phyloP scores from a whole-genome alignment of 208 protist species.

The Leishmania guyanensis region DNA sequence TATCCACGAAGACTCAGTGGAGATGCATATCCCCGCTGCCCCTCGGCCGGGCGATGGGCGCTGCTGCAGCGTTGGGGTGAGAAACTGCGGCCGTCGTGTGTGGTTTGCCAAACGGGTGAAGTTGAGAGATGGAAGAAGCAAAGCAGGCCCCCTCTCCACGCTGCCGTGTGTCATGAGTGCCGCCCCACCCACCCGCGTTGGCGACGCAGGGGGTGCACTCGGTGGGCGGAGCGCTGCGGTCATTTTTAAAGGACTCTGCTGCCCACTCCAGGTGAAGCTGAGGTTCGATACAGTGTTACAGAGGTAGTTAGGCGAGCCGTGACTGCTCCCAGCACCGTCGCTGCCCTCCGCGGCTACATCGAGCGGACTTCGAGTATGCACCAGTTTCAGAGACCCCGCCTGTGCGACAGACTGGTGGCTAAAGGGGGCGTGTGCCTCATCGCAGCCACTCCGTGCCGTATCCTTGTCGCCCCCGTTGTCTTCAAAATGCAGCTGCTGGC shows the following conservation, averaged over 20 bases:
- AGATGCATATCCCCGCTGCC: slow-evolving; percentile 1
- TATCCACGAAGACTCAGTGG: slow-evolving; percentile 10
- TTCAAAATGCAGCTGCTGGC: background rate
- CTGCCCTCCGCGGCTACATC: background rate
- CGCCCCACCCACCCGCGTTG: background rate
- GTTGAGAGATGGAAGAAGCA: background rate
- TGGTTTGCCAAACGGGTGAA: background rate
- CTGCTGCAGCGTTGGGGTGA: background rate
- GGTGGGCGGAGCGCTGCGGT: background rate
- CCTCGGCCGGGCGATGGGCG: background rate
- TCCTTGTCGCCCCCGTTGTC: background rate
- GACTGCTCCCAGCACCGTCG: slow-evolving; percentile 9
- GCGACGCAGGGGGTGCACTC: background rate
- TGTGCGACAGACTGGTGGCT: background rate
- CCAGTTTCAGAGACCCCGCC: background rate
- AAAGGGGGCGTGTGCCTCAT: background rate
- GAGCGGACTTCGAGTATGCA: background rate
- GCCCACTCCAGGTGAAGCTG: background rate
- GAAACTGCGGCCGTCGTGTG: background rate
- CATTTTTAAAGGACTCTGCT: background rate
- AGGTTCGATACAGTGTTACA: slow-evolving; percentile 7
- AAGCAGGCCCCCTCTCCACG: background rate
- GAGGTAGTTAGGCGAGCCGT: slow-evolving; percentile 11
- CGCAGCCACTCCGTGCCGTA: background rate
- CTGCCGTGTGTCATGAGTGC: background rate